Conservation (phyloP, 1,284 basidiomycete species). For the Xerocomus amazonicus region DNA sequence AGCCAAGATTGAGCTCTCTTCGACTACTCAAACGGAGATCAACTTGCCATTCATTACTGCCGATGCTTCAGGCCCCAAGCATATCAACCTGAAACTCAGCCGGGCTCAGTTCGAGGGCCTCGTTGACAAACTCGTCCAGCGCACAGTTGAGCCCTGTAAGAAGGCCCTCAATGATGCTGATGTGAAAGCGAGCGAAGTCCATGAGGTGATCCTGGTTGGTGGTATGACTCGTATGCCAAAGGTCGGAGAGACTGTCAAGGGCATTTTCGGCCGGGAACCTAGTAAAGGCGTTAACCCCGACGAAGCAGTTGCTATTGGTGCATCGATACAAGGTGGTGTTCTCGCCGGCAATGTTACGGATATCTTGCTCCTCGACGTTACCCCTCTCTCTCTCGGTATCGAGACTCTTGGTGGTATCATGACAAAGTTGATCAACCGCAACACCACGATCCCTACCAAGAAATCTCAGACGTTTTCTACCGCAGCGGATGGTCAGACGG, state of each 20-base stretch:
- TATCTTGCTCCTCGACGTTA: slow-evolving; percentile 94
- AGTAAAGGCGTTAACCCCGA: slow-evolving; percentile 98
- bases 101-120: slow-evolving; percentile 90
- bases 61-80: slow-evolving; percentile 91
- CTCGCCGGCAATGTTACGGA: slow-evolving; percentile 95
- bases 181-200: slow-evolving; percentile 88
- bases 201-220: slow-evolving; percentile 97
- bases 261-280: slow-evolving; percentile 90
- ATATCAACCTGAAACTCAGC: slow-evolving; percentile 90
- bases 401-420: slow-evolving; percentile 99
- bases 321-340: slow-evolving; percentile 93
- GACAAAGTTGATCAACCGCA: slow-evolving; percentile 93
- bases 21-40: slow-evolving; percentile 91
- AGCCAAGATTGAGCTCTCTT: slow-evolving; percentile 98
- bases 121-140: slow-evolving; percentile 79
- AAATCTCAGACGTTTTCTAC: slow-evolving; percentile 99
- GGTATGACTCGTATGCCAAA: slow-evolving; percentile 98
- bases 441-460: slow-evolving; percentile 99
- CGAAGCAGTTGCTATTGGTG: slow-evolving; percentile 92
- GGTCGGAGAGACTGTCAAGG: slow-evolving; percentile 88
- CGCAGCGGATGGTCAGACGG: slow-evolving; percentile 93
- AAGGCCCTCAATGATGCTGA: slow-evolving; percentile 92
- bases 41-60: slow-evolving; percentile 98
- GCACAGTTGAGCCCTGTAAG: slow-evolving; percentile 96
- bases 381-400: slow-evolving; percentile 91